phyloP scores from a whole-genome alignment of 441 rosid species.

The Rhodomyrtus psidioides region DNA sequence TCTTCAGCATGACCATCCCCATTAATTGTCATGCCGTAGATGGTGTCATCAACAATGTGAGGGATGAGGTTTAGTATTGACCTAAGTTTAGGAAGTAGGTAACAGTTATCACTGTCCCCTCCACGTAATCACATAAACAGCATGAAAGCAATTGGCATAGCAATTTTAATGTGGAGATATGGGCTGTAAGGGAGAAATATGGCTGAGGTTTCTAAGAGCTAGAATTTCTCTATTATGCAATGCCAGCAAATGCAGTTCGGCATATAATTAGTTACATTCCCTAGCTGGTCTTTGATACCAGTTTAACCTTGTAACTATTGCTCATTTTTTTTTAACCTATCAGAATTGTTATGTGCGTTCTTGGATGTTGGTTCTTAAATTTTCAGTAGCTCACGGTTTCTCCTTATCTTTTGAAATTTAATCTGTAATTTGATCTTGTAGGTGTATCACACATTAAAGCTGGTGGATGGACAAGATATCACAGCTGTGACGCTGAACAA shows the following conservation, averaged over 20 bases:
- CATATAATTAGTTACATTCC: not conserved
- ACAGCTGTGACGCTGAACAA: slow-evolving; percentile 71
- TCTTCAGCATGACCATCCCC: not conserved
- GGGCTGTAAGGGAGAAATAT: not conserved
- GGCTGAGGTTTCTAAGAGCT: not conserved
- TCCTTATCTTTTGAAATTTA: not conserved
- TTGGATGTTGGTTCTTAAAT: not conserved
- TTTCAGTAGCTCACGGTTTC: not conserved
- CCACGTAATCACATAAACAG: not conserved
- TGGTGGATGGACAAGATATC: slow-evolving; percentile 74
- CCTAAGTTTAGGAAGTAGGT: not conserved
- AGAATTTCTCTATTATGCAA: not conserved
- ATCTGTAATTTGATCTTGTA: slow-evolving; percentile 19
- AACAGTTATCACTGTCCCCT: not conserved
- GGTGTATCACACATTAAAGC: slow-evolving; percentile 75
- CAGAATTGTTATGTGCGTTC: not conserved
- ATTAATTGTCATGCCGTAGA: not conserved
- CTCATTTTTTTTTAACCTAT: not conserved
- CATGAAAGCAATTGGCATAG: not conserved
- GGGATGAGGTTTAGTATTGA: not conserved
- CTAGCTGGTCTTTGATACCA: not conserved
- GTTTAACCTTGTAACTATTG: not conserved
- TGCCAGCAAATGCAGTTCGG: not conserved
- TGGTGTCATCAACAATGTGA: not conserved
- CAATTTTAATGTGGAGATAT: not conserved